Percentiles rank a stretch among this genome's conserved stretches.
phyloP scores from a whole-genome alignment of 805 yeast species.

The Danielozyma ontarioensis region DNA sequence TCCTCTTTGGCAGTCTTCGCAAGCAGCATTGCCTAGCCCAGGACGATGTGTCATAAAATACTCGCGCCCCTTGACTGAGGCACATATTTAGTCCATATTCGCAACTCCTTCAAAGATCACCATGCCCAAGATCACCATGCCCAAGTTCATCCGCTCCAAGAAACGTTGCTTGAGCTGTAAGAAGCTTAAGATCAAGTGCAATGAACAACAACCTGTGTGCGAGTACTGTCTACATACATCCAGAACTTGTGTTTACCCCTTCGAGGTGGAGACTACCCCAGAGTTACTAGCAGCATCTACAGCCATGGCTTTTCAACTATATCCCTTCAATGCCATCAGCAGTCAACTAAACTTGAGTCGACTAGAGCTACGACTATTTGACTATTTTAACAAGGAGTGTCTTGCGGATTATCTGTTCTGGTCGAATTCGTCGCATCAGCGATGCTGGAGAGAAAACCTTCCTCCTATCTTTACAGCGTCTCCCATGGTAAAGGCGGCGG shows the following conservation, averaged over 20 bases:
- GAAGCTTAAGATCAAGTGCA: slow-evolving; percentile 10
- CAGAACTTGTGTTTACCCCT: slow-evolving; percentile 15
- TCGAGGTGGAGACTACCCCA: not conserved
- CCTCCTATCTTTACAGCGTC: slow-evolving; percentile 2
- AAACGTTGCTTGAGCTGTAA: not conserved
- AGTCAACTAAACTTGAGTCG: slow-evolving; percentile 11
- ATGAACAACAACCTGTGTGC: slow-evolving; percentile 19
- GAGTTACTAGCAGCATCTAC: too few relatives aligned
- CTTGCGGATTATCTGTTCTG: not conserved
- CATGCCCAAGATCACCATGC: not conserved
- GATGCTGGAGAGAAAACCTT: not conserved
- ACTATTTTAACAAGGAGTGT: slow-evolving; percentile 14
- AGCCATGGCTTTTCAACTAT: not conserved
- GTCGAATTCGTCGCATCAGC: not conserved
- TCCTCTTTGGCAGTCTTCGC: too few relatives aligned
- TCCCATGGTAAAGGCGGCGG: slow-evolving; percentile 5
- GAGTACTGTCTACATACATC: slow-evolving; percentile 22
- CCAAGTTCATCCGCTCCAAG: not conserved
- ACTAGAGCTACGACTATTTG: slow-evolving; percentile 15
- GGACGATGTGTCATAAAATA: too few relatives aligned
- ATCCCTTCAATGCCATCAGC: slow-evolving; percentile 7
- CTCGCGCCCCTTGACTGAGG: too few relatives aligned
- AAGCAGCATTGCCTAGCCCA: too few relatives aligned
- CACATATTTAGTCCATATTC: not conserved
- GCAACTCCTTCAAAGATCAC: not conserved